Evolutionary conservation across 2,329 filamentous ascomycete species (phyloP), one percentile per base, ranked within the genome.

Genomic region (Aureobasidium sp.): DNA sequence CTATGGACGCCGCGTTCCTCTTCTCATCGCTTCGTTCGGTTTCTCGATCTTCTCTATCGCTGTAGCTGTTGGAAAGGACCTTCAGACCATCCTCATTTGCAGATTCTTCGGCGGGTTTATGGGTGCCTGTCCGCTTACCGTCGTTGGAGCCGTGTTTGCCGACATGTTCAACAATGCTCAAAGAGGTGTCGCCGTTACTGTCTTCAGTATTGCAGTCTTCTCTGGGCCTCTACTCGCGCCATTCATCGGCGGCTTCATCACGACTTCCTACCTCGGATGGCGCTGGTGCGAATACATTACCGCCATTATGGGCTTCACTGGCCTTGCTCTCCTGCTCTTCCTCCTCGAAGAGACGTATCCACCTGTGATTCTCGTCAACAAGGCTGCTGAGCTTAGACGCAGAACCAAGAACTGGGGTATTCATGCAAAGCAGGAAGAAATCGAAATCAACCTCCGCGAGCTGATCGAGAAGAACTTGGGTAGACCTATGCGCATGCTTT

Each of bases 381-480:
- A 85, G 67, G 82, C 82, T 3, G 70, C 76, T 3, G 80, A 83
- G 63, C 69, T 85, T 2, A 74, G 82, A 36, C 76, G 82, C 37
- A 70, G 79, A 30, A 85, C 82, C 1, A 78, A 78, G 68, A 85
- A 85, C 64, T 85, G 82, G 81, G 82, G 82, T 11, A 84, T 85
- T 57, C 82, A 85, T 66, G 82, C 82, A n/a, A 73, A 73, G 63
- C 73, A 75, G 62, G 73, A 75, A 57, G 73, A 75, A 65, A 71
- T 75, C 27, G 73, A 75, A 62, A 66, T 75, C 62, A 71, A 74
- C 55, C 61, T 74, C 5, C 68, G 68, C 32, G 72, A 75, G 60
- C 66, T 75, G 36, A 44, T 72, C 3, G 69, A 68, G 59, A 74
- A 74, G 66, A 75, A 75, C 65, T 64, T 75, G 64, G 66, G 65